Evolutionary conservation across 2,329 filamentous ascomycete species (phyloP), one percentile per base, ranked within the genome.

Genomic region (Talaromyces sp.): DNA sequence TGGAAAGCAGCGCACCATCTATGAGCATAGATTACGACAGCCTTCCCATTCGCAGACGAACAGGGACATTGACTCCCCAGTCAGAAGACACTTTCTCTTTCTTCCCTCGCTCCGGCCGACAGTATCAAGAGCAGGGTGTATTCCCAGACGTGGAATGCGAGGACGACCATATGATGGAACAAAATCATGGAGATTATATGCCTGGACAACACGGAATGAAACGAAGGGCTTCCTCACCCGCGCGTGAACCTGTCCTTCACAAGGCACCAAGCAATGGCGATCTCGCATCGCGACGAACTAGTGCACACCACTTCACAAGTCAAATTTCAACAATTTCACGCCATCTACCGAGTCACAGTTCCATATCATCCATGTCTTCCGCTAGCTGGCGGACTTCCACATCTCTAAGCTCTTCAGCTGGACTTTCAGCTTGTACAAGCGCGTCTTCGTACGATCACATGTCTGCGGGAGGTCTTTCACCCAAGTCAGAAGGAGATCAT

Each of bases 321-420:
- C 82, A 82, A 52, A 82, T 84, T 41, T 84, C 85, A 16, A 81
- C 85, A 33, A 79, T 81, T 56, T 82, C 82, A 33, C 81, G 82
- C 50, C 86, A 85, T 72, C 82, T 84, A 65, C 80, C 82, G 31
- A 83, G 82, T 65, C 83, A 87, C 70, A 85, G 86, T 56, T 89
- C 87, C 24, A 74, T 89, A 27, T 90, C 88, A 6, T 88, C 88
- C n/a, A 82, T 82, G 9, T 87, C 87, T n/a, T 90, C 87, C 6
- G 78, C 83, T 33, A 84, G 84, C 57, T 82, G 85, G 66, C 84
- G 86, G 68, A 87, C 84, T 54, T 84, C 88, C 70, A 84, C 86
- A 13, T 66, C 65, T 37, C 41, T 66, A 1, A 48, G 65, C 56
- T 66, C 65, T 8, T 86, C 85, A 8, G 80, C 82, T 64, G 82